Base-by-base conservation (phyloP, 495 filamentous ascomycete genomes). In the Elasticomyces elasticus region DNA sequence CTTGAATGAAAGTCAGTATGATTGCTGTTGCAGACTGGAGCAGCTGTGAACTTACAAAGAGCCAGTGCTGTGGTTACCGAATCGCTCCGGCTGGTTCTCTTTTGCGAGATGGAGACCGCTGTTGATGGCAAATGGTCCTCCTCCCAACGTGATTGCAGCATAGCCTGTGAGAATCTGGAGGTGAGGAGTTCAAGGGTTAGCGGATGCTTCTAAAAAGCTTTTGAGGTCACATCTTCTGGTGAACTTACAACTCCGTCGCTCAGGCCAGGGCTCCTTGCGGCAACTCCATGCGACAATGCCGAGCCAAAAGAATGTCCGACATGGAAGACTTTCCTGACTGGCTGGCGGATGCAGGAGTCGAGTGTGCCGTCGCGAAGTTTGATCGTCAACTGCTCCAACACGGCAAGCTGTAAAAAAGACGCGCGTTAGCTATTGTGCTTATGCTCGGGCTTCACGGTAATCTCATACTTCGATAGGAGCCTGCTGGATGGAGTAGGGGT, bases 241-340 rank as follows among this genome's bases (percentile, higher is more conserved):
- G 54, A 57, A 17, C 57, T 35, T 6, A 62, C 56, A 26, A 62
- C 48, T 15, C 44, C 46, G 33, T 62, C 56, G 44, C 38, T 37
- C 12, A 68, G 59, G 12, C 28, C 27, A 25, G 55, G 54, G 41
- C 63, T 60, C 5, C 28, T 54, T 17, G 59, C 56, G 26, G 65
- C 61, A 48, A 66, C 45, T 19, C 53, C 60, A 26, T 49, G 44
- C 25, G 51, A 48, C 30, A 62, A 38, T 7, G 52, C 23, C 24
- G 40, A 52, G 13, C 59, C 59, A 49, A 25, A 61, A 27, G 38
- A 49, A 49, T 61, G 59, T 25, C 59, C 59, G 49, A 61, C 53
- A 25, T 60, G 61, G 11, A 53, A 49, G 42, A 63, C 43, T 37
- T 57, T 57, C n/a, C 45, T 19, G 12, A n/a, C 41, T 13, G 57